Conservation (phyloP, 176 grass and related monocot species). For the Lolium rigidum region DNA sequence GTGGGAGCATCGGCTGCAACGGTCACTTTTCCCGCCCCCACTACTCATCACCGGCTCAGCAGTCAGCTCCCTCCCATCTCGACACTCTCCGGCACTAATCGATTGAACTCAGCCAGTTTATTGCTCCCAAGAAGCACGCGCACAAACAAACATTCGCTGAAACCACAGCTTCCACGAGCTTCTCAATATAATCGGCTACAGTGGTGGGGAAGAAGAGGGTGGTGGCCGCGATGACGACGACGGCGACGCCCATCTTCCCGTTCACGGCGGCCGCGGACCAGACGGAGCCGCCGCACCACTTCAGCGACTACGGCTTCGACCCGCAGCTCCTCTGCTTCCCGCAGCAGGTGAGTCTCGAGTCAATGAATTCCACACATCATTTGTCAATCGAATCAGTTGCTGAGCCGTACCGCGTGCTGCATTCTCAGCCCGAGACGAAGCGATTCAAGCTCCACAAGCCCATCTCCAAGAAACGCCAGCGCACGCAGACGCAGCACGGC, state of each 20-base stretch:
- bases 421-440: slow-evolving; percentile 30
- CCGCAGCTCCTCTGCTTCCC: slow-evolving; percentile 42
- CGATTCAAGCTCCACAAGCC: slow-evolving; percentile 59
- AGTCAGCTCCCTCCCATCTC: slow-evolving; percentile 10
- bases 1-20: slow-evolving; percentile 32
- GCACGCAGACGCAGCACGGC: not conserved
- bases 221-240: not conserved
- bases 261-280: not conserved
- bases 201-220: slow-evolving; percentile 49
- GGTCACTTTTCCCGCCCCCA: slow-evolving; percentile 35
- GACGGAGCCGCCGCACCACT: slow-evolving; percentile 20
- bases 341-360: not conserved
- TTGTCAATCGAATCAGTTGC: not conserved
- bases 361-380: not conserved
- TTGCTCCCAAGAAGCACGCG: not conserved
- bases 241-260: slow-evolving; percentile 18
- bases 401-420: not conserved
- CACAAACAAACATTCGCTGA: not conserved
- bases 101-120: not conserved
- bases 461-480: slow-evolving; percentile 50
- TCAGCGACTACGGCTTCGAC: slow-evolving; percentile 64
- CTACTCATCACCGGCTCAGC: not conserved
- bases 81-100: not conserved
- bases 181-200: not conserved
- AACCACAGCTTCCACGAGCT: slow-evolving; percentile 23